Percentiles rank a stretch among this genome's conserved stretches.
Evolutionary conservation across 2,329 filamentous ascomycete species (phyloP).

Genomic region (Diaporthe humulicola): DNA sequence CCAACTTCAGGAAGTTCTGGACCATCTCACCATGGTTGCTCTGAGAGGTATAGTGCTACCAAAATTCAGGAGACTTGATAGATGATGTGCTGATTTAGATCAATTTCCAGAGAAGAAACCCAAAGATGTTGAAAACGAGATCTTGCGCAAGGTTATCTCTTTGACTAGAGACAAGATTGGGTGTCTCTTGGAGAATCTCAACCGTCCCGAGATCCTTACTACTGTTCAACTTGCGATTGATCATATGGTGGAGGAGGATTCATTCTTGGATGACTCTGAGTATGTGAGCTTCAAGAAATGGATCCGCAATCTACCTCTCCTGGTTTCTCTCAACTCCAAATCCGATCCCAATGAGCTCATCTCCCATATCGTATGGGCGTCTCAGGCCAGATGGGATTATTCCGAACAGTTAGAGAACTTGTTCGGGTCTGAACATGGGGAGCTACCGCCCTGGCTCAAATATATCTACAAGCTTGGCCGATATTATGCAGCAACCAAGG

Average conservation of each 20-base stretch:
- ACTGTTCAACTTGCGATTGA: neutral
- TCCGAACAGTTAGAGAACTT: slow-evolving; percentile 41
- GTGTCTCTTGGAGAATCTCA: neutral
- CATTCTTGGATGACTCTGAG: neutral
- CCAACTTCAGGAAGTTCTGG: neutral
- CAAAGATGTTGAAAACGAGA: neutral
- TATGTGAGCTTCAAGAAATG: neutral
- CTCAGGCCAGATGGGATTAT: slow-evolving; percentile 44
- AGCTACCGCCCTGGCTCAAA: slow-evolving; percentile 39
- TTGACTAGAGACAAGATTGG: neutral
- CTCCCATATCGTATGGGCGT: neutral
- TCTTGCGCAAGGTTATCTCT: neutral
- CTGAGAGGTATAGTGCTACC: neutral
- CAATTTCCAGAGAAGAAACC: neutral
- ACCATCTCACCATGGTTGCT: neutral
- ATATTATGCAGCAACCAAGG: slow-evolving; percentile 45
- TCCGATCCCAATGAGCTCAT: neutral
- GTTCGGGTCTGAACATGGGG: slow-evolving; percentile 24
- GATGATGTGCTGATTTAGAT: neutral
- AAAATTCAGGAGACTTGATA: neutral
- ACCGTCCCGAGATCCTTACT: neutral
- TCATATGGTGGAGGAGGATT: no score
- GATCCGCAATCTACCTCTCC: neutral
- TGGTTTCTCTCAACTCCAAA: neutral
- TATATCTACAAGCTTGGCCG: slow-evolving; percentile 47